Base-by-base conservation (phyloP, 1,284 basidiomycete species). In the Inonotus obliquus region DNA sequence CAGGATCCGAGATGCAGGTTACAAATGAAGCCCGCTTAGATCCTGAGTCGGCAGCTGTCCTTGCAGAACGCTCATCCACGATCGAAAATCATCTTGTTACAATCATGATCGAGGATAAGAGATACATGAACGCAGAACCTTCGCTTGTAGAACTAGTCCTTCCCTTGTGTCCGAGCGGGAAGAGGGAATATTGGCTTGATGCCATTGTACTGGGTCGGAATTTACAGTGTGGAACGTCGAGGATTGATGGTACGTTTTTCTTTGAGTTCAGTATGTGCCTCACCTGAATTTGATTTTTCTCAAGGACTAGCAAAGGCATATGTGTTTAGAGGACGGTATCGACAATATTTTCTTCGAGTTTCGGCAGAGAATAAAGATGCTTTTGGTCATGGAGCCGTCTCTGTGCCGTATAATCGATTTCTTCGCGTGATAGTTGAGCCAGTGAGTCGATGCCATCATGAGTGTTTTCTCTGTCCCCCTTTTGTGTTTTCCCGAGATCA, bases 291-390 rank as follows among this genome's bases (percentile, higher is more conserved):
- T 57, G 32, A 55, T 29, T 10, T 32, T 17, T 35, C 13, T 19
- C 9, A 32, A 90, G 88, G 88, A 23, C 83, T 84, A 7, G 89
- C 87, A 19, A 87, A 81, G 69, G 82, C 85, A 32, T 89, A 81
- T 65, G 82, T 82, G 4, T 75, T 84, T 71, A 82, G 89, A 9
- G 87, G 86, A 37, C 82, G 81, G 70, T 91, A 84, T 69, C 79
- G 83, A 53, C 89, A 91, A 66, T 79, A 82, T 59, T 85, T 91
- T 68, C 75, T 91, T 66, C 81, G 85, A 27, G 77, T 89, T 27
- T 77, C 81, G 5, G 73, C 75, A 27, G 78, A 82, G 17, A 71
- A 68, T 9, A 69, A 66, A 37, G 69, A 71, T 27, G 69, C 69
- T 11, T 73, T 66, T 56, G 68, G 67, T 23, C 65, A 74, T 6